Percentiles rank a stretch among this genome's conserved stretches.
These are phyloP conservation scores for Passiflora organensis DNA, from an alignment of 345 rosid species.

Conservation along the genomic window DNA sequence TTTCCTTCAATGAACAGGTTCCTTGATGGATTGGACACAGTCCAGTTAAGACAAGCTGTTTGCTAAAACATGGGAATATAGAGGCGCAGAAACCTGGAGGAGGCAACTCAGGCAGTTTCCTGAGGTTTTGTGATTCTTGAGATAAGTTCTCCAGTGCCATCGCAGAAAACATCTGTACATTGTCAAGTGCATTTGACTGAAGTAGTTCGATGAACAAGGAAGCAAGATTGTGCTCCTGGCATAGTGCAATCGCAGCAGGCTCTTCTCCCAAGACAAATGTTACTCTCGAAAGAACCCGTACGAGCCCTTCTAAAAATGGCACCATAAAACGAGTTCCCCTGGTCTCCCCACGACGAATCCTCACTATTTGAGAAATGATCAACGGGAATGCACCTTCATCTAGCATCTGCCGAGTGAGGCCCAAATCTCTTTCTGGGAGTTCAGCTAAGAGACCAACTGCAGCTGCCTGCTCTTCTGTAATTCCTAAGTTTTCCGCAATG, in stretches of 20 bases:
- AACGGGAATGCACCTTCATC: conserved; percentile 66
- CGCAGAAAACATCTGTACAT: conserved; percentile 78
- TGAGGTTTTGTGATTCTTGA: conserved; percentile 68
- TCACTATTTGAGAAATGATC: conserved; percentile 46
- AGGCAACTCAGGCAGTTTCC: conserved; percentile 70
- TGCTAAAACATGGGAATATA: conserved; percentile 66
- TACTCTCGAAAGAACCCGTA: conserved; percentile 63
- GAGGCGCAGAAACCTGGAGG: conserved; percentile 48
- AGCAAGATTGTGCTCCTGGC: conserved; percentile 60
- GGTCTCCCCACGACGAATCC: conserved; percentile 65
- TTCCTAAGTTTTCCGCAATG: conserved; percentile 60
- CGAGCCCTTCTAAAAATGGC: conserved; percentile 77
- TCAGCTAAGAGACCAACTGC: conserved; percentile 89
- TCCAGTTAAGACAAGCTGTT: conserved; percentile 60
- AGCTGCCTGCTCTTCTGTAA: conserved; percentile 85
- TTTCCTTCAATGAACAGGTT: conserved; percentile 64
- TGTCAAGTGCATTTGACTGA: conserved; percentile 64
- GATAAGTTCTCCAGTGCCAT: conserved; percentile 84
- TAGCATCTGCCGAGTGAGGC: conserved; percentile 78
- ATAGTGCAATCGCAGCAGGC: conserved; percentile 51
- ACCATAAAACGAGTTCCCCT: conserved; percentile 70
- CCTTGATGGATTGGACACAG: conserved; percentile 77
- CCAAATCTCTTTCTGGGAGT: conserved; percentile 92
- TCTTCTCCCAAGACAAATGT: conserved; percentile 75
- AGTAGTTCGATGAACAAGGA: conserved; percentile 66